A percentile compares a stretch with the other conserved stretches of the same genome.
Evolutionary conservation across 192 early-diverging fungal species (phyloP).

Genomic region (Linnemannia elongata): DNA sequence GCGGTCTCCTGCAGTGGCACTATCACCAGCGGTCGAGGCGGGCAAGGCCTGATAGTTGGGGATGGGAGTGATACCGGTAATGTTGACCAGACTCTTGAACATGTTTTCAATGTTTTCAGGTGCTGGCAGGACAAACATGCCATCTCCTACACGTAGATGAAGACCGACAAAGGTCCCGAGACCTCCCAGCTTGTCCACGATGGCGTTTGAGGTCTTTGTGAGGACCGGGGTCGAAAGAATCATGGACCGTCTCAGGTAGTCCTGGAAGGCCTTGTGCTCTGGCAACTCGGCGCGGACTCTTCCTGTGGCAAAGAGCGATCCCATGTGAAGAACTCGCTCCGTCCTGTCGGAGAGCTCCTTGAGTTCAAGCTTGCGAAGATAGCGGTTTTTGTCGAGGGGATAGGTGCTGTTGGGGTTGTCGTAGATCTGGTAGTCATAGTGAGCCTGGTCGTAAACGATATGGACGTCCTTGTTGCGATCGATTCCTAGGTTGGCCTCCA

Average conservation of each 20-base stretch:
- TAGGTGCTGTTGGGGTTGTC: constrained; percentile 60
- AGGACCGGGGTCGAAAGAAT: constrained; percentile 64
- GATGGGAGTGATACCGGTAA: constrained; percentile 42
- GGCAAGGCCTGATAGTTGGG: constrained; percentile 18
- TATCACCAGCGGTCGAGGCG: background rate
- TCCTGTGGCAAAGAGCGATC: constrained; percentile 64
- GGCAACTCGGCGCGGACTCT: constrained; percentile 61
- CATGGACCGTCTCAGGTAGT: constrained; percentile 59
- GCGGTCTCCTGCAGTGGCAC: background rate
- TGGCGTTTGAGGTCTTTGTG: constrained; percentile 54
- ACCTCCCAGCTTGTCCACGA: constrained; percentile 65
- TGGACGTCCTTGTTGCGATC: constrained; percentile 59
- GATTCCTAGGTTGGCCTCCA: constrained; percentile 59
- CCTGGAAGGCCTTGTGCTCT: constrained; percentile 56
- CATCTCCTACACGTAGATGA: constrained; percentile 68
- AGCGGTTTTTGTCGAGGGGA: constrained; percentile 42
- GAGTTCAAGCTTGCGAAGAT: constrained; percentile 55
- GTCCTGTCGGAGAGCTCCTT: constrained; percentile 40
- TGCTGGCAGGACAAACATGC: constrained; percentile 60
- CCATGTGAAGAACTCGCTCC: constrained; percentile 65
- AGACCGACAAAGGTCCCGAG: constrained; percentile 61
- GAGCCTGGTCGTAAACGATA: constrained; percentile 58
- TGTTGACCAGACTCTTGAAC: constrained; percentile 57
- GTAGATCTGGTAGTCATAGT: constrained; percentile 70
- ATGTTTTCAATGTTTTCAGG: constrained; percentile 64